Conservation (phyloP, 2,329 filamentous ascomycete genomes). For the Periconia sp. region DNA sequence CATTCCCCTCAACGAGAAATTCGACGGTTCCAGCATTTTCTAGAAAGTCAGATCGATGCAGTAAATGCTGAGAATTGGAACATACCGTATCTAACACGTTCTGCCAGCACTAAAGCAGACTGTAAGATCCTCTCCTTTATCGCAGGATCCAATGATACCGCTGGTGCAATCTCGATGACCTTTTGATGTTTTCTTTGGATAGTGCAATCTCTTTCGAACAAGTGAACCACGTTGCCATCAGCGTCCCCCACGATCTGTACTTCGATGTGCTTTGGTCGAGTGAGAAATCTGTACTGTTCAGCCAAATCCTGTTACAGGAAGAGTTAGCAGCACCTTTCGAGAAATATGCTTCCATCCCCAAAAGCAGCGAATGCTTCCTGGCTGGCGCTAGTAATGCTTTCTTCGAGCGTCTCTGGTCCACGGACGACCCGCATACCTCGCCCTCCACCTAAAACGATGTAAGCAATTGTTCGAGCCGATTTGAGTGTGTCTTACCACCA, state of each 20-base stretch:
- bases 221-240: constrained; percentile 94
- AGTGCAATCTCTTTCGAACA: constrained; percentile 99
- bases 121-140: constrained; percentile 83
- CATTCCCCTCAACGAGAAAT: constrained; percentile 96
- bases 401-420: constrained; percentile 76
- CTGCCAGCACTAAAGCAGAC: constrained; percentile 90
- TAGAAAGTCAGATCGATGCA: neutral
- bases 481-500: constrained; percentile 62
- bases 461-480: no score
- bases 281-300: constrained; percentile 67
- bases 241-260: constrained; percentile 97
- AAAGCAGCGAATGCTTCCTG: constrained; percentile 97
- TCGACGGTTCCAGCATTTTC: constrained; percentile 88
- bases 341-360: constrained; percentile 97
- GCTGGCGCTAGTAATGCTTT: constrained; percentile 90
- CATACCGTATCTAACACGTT: constrained; percentile 92
- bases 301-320: neutral
- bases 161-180: constrained; percentile 95
- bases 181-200: constrained; percentile 99
- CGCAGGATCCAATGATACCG: constrained; percentile 85
- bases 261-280: constrained; percentile 99
- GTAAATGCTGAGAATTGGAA: no score
- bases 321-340: no score
- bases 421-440: constrained; percentile 99
- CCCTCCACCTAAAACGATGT: constrained; percentile 59